phyloP scores from a whole-genome alignment of 2,329 filamentous ascomycete genomes.

The Fusarium dimerum region DNA sequence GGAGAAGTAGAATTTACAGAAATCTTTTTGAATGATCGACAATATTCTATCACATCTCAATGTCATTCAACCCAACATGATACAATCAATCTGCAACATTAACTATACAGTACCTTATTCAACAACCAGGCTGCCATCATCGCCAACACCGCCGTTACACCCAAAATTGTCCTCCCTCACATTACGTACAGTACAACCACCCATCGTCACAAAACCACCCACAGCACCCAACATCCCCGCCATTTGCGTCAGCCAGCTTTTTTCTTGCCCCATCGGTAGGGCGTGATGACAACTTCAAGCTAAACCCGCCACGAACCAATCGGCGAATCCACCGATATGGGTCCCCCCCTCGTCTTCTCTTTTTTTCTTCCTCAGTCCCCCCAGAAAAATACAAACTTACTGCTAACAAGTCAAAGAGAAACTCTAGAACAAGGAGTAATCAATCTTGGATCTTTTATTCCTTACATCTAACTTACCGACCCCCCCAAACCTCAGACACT shows the following conservation, averaged over 20 bases:
- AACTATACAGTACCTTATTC: too few relatives aligned
- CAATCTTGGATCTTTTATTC: not conserved
- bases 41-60: too few relatives aligned
- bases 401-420: too few relatives aligned
- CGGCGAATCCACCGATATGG: not conserved
- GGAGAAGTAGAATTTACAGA: too few relatives aligned
- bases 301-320: conserved; percentile 7
- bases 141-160: too few relatives aligned
- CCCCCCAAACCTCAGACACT: too few relatives aligned
- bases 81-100: too few relatives aligned
- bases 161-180: not conserved
- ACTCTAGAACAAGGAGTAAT: too few relatives aligned
- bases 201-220: not conserved
- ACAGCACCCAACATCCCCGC: not conserved
- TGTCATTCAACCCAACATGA: too few relatives aligned
- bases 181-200: not conserved
- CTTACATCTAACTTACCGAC: not conserved
- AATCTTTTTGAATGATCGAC: too few relatives aligned
- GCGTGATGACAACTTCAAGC: conserved; percentile 23
- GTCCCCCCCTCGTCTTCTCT: not conserved
- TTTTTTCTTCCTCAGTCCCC: not conserved
- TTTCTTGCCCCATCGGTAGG: conserved; percentile 21
- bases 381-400: not conserved
- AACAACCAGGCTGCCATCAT: too few relatives aligned
- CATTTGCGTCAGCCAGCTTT: not conserved